Conservation (phyloP, 305 asterid genomes). For the Rubia balearica region DNA sequence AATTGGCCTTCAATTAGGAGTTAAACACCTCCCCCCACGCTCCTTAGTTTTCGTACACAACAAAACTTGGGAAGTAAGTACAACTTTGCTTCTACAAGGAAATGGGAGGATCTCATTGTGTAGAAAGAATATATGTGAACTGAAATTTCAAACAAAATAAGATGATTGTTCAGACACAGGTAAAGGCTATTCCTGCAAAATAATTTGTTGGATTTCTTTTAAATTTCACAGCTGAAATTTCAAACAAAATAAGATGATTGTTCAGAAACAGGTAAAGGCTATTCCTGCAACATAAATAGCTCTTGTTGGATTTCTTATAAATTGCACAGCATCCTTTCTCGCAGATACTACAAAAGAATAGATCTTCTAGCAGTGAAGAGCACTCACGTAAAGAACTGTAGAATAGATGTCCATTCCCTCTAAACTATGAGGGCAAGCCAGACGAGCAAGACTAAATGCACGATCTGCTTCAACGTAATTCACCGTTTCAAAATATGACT, state of each 20-base stretch:
- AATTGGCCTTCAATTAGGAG: no score
- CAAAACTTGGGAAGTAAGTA: background rate
- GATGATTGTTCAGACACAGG: background rate
- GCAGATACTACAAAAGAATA: conserved; percentile 13
- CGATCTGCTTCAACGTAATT: conserved; percentile 93
- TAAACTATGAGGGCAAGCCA: conserved; percentile 69
- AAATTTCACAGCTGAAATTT: conserved; percentile 5
- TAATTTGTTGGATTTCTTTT: background rate
- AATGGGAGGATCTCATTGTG: background rate
- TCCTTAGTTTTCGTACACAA: background rate
- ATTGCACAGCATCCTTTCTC: conserved; percentile 9
- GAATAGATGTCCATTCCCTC: conserved; percentile 95
- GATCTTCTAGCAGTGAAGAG: conserved; percentile 14
- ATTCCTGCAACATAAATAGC: background rate
- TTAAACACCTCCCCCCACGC: no score
- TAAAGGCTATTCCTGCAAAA: background rate
- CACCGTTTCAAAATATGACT: conserved; percentile 83
- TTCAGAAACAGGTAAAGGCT: background rate
- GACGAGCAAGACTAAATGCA: conserved; percentile 79
- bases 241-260: background rate
- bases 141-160: background rate
- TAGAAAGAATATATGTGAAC: background rate
- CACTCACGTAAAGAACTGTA: conserved; percentile 85
- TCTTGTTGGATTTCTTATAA: background rate
- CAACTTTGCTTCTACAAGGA: background rate